Base-by-base conservation (phyloP, 2,329 filamentous ascomycete genomes). In the Diaporthe humulicola region DNA sequence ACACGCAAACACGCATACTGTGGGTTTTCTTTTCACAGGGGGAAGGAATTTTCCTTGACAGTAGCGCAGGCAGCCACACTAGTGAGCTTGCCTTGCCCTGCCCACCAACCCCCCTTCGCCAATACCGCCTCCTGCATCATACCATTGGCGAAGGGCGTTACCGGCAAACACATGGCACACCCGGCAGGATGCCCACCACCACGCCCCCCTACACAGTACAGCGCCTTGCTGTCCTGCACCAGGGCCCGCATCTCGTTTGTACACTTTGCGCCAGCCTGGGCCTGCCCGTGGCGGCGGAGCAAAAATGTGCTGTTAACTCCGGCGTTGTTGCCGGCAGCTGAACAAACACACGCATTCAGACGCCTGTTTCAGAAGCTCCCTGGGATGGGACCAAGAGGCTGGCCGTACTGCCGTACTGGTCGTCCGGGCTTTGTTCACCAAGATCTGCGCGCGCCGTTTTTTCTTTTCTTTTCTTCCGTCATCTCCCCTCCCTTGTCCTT, bases 121-220 rank as follows among this genome's bases (percentile, higher is more conserved):
- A 54, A 57, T 9, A 42, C 48, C 66, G 28, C 52, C n/a, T 70
- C 40, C 38, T 22, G 22, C 67, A 48, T 28, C 69, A 40, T 50
- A 56, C 36, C 70, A 71, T 52, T 71, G 56, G 56, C 57, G 56
- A 60, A 71, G 42, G 48, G 56, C 56, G 36, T 45, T 33, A 9
- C 52, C 70, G 56, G 45, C 64, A 67, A 52, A 50, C 64, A 67
- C 45, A 67, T 67, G 64, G 64, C 64, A 38, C n/a, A 36, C 42
- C 61, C 61, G 61, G 61, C 61, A 67, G 40, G 28, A 52, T 40
- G 14, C 42, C 38, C 69, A 15, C 45, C 61, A n/a, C n/a, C n/a
- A n/a, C n/a, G n/a, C 28, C 45, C 42, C 25, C 40, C 19, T 36
- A 14, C 33, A n/a, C n/a, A n/a, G n/a, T n/a, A n/a, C n/a, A n/a